Evolutionary conservation across 495 filamentous ascomycete species (phyloP).

Genomic region (Staphylotrichum tortipilum): DNA sequence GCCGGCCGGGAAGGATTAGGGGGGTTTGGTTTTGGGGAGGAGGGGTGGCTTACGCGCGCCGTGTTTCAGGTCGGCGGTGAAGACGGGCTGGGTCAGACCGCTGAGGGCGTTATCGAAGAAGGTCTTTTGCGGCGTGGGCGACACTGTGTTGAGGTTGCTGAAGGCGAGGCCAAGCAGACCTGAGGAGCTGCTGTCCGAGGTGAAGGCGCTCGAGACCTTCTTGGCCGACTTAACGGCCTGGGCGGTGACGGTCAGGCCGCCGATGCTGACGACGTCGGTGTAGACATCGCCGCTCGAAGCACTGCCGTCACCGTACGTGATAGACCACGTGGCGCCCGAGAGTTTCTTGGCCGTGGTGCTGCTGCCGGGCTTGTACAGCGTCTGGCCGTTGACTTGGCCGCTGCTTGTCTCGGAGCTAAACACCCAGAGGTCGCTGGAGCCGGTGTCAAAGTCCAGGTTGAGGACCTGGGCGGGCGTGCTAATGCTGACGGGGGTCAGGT

Average conservation of each 20-base stretch:
- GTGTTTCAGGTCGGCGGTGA: constrained; percentile 60
- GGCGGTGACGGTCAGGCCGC: constrained; percentile 47
- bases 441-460: constrained; percentile 67
- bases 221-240: constrained; percentile 69
- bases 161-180: constrained; percentile 71
- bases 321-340: constrained; percentile 51
- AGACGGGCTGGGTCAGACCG: constrained; percentile 49
- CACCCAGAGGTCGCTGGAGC: constrained; percentile 63
- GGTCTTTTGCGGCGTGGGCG: constrained; percentile 51
- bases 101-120: constrained; percentile 63
- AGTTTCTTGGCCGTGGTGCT: constrained; percentile 42
- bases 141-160: constrained; percentile 59
- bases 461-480: constrained; percentile 50
- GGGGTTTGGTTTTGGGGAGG: not conserved
- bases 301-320: constrained; percentile 65
- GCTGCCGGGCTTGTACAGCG: constrained; percentile 47
- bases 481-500: constrained; percentile 59
- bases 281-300: constrained; percentile 59
- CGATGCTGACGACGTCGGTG: constrained; percentile 59
- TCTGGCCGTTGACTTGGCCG: constrained; percentile 39
- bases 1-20: constrained; percentile 38
- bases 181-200: constrained; percentile 50
- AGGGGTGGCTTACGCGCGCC: constrained; percentile 26
- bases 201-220: constrained; percentile 52
- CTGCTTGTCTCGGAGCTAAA: constrained; percentile 26